phyloP scores from a whole-genome alignment of 2,329 filamentous ascomycete genomes.

The Fusarium virguliforme region DNA sequence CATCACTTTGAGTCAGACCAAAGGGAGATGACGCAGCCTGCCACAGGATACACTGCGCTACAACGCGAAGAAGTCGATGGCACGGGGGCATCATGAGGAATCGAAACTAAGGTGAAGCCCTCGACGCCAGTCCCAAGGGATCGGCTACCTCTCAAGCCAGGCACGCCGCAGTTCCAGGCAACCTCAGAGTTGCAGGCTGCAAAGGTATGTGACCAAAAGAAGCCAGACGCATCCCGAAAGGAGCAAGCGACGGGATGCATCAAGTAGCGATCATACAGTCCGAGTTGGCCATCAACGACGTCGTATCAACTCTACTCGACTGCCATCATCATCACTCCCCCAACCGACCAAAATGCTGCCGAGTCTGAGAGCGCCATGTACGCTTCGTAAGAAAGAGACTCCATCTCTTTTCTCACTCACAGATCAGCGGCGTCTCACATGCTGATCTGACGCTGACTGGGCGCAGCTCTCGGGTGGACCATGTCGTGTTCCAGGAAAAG shows the following conservation, averaged over 20 bases:
- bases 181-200: constrained; percentile 12
- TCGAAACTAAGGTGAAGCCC: not conserved
- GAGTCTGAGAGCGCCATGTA: constrained; percentile 5
- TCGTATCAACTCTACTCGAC: not conserved
- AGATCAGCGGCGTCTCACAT: constrained; percentile 33
- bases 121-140: constrained; percentile 18
- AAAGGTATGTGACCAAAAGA: constrained; percentile 30
- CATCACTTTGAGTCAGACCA: constrained; percentile 19
- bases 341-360: constrained; percentile 8
- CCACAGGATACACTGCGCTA: constrained; percentile 6
- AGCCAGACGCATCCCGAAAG: constrained; percentile 9
- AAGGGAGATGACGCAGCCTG: constrained; percentile 10
- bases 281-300: not conserved
- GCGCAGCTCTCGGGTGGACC: constrained; percentile 29
- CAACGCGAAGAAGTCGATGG: not conserved
- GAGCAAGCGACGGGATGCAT: constrained; percentile 9
- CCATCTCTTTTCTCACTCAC: constrained; percentile 14
- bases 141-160: constrained; percentile 10
- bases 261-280: constrained; percentile 3
- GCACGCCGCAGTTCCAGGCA: constrained; percentile 16
- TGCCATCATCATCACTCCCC: not conserved
- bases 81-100: not conserved
- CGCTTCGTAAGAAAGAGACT: constrained; percentile 25
- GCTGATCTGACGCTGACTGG: constrained; percentile 31
- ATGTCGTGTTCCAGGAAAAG: constrained; percentile 43